Percentiles rank a stretch among this genome's conserved stretches.
Evolutionary conservation across 257 asterid species (phyloP).

Genomic region (Coffea eugenioides): DNA sequence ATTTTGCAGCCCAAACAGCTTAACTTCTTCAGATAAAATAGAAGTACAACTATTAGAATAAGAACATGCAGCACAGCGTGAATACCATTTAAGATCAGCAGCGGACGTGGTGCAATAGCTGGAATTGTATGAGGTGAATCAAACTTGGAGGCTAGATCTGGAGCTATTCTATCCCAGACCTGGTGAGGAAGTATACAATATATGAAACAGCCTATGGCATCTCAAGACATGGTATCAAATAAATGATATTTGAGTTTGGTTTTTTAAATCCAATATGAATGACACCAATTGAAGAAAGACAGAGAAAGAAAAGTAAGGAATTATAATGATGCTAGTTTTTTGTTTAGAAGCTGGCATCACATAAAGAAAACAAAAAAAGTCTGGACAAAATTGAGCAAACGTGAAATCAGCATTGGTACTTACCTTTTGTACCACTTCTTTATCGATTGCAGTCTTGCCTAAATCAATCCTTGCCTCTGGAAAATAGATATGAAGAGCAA

Average conservation of each 20-base stretch:
- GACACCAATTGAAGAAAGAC: background rate
- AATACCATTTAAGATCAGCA: constrained; percentile 74
- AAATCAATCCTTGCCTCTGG: constrained; percentile 77
- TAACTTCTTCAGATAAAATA: constrained; percentile 9
- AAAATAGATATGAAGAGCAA: constrained; percentile 23
- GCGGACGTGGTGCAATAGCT: constrained; percentile 75
- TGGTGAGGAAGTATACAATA: constrained; percentile 23
- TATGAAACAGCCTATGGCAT: background rate
- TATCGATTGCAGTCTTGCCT: constrained; percentile 57
- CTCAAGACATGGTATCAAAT: background rate
- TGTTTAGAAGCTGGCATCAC: background rate
- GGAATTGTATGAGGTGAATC: constrained; percentile 77
- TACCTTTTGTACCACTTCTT: constrained; percentile 85
- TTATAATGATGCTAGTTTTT: background rate
- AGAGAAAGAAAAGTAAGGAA: background rate
- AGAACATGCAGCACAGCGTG: constrained; percentile 1
- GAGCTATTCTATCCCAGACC: constrained; percentile 96
- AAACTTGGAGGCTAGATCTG: constrained; percentile 69
- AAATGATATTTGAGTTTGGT: background rate
- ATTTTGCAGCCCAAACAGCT: background rate
- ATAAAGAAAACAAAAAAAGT: background rate
- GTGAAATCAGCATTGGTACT: constrained; percentile 16
- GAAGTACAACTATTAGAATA: background rate
- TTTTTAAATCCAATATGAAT: background rate
- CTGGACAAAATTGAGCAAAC: background rate